Evolutionary conservation across 352 stramenopile species (phyloP), one percentile per base, ranked within the genome.

Genomic region (Pythium periplocum): DNA sequence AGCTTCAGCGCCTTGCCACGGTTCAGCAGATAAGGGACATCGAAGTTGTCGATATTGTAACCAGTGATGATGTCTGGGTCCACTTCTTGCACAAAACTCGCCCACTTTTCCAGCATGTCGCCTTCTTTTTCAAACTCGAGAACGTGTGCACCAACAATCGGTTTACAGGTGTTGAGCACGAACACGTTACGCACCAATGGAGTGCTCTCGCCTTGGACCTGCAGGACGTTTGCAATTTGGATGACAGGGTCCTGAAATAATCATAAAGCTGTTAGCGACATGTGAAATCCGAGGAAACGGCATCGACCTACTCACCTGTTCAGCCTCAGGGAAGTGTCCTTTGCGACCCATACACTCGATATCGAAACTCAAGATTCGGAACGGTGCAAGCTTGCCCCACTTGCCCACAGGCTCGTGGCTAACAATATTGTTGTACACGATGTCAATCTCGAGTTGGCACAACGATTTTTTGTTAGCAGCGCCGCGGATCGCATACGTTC

Each of bases 31-130:
- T 99, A 99, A 11, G 96, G 96, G 39, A 99, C 93, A 68, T 99
- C 97, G 68, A 99, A 99, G 73, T 99, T 99, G 68, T 98, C 83
- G 49, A 98, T 98, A 68, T 99, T 99, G 80, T 99, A 99, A 17
- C 97, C 97, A 32, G 97, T 99, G 57, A 99, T 90, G 52, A 99
- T 98, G 66, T 99, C 97, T 17, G 97, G 95, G 64, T 99, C 97
- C 59, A 86, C 87, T 51, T 89, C 75, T 51, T 95, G 81, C 37
- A 99, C 76, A 67, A 99, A 99, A 4, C 71, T 65, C n/a, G 90
- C 80, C 97, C 97, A 99, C 45, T 97, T 97, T 55, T 98, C 81
- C 9, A 99, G 83, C 79, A 99, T 87, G 4, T 98, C 95, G 48
- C 87, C 75, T 75, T 99, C 97, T 4, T 84, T 87, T 11, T 98